Evolutionary conservation across 2,329 filamentous ascomycete species (phyloP).

Genomic region (Aurifilum marmelostoma): DNA sequence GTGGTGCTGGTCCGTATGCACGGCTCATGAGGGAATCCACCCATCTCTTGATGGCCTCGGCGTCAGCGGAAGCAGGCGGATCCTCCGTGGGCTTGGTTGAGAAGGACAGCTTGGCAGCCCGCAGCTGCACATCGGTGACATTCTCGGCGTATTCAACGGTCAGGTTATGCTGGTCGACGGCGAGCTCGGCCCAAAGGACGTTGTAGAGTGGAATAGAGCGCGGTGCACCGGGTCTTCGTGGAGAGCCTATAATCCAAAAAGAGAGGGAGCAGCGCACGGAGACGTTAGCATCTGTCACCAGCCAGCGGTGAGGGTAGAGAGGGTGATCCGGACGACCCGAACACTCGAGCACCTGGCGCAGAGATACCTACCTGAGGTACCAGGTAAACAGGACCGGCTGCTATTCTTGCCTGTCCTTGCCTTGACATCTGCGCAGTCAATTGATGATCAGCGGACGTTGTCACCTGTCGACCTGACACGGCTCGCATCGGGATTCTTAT

Average conservation of each 20-base stretch:
- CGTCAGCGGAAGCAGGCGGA: conserved; percentile 20
- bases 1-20: conserved; percentile 71
- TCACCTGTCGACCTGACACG: neutral
- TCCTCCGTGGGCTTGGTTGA: neutral
- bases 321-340: too few relatives aligned
- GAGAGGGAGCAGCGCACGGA: neutral
- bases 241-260: neutral
- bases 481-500: conserved; percentile 16
- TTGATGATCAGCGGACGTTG: conserved; percentile 17
- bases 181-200: conserved; percentile 76
- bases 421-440: conserved; percentile 20
- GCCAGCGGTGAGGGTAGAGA: neutral
- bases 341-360: neutral
- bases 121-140: conserved; percentile 61
- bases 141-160: conserved; percentile 73
- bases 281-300: neutral
- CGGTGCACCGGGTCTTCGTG: conserved; percentile 29
- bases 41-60: conserved; percentile 58
- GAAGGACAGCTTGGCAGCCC: conserved; percentile 65
- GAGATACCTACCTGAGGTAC: conserved; percentile 19
- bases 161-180: conserved; percentile 55
- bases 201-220: conserved; percentile 74
- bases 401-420: conserved; percentile 11
- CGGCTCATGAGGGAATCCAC: conserved; percentile 64
- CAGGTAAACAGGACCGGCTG: conserved; percentile 31